phyloP scores from a whole-genome alignment of 2,329 filamentous ascomycete species.

The Fusarium sp. region DNA sequence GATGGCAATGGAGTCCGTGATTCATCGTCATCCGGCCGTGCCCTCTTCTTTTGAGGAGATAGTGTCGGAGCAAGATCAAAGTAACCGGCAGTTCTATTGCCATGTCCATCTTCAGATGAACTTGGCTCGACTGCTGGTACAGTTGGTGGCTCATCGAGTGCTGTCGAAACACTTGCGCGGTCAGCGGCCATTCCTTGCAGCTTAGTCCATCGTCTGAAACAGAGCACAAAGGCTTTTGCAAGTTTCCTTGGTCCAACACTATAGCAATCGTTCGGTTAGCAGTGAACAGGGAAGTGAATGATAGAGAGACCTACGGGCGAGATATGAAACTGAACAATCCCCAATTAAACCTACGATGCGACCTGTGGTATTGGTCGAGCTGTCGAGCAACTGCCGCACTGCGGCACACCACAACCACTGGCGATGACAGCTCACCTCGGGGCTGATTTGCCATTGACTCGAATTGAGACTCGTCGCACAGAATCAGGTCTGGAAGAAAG shows the following conservation, averaged over 20 bases:
- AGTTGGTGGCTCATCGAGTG: conserved; percentile 3
- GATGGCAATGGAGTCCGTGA: conserved; percentile 2
- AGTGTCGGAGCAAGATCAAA: conserved; percentile 3
- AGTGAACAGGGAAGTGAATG: not conserved
- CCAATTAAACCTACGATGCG: conserved; percentile 26
- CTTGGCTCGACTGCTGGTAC: not conserved
- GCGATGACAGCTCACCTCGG: conserved; percentile 25
- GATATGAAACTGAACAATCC: conserved; percentile 51
- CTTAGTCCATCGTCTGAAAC: conserved; percentile 45
- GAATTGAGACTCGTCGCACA: conserved; percentile 36
- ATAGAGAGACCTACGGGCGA: conserved; percentile 49
- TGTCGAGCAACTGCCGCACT: conserved; percentile 47
- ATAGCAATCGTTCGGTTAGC: not conserved
- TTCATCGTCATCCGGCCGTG: conserved; percentile 1
- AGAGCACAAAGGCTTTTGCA: conserved; percentile 48
- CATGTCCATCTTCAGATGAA: not conserved
- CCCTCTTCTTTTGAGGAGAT: conserved; percentile 15
- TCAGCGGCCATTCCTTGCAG: conserved; percentile 13
- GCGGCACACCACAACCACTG: conserved; percentile 49
- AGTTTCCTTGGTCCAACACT: conserved; percentile 55
- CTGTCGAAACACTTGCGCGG: conserved; percentile 24
- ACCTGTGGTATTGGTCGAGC: conserved; percentile 32
- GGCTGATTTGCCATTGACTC: not conserved
- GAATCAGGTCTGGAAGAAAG: conserved; percentile 43
- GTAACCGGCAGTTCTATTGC: not conserved